A percentile compares a stretch with the other conserved stretches of the same genome.
These are phyloP conservation scores for Letharia lupina DNA, from an alignment of 495 filamentous ascomycete species.

Conservation along the genomic window DNA sequence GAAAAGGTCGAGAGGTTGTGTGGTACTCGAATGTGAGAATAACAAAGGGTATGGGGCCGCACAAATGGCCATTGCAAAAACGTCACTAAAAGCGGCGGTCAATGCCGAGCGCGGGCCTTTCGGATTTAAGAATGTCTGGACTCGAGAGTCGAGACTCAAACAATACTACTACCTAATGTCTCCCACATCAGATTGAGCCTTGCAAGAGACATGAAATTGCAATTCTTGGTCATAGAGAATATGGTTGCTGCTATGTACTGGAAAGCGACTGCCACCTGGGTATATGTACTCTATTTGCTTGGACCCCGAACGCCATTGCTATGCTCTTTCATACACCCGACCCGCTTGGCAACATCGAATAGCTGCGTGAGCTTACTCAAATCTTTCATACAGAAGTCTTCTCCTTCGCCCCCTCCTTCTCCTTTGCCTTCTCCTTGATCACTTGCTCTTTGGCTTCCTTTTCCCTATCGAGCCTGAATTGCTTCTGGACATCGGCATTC, in stretches of 20 bases:
- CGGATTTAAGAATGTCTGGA: background rate
- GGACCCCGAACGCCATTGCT: background rate
- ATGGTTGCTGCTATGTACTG: background rate
- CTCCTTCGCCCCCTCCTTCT: conserved; percentile 20
- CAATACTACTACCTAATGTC: too few relatives aligned
- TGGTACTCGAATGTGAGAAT: background rate
- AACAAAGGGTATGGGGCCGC: background rate
- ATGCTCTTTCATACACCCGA: background rate
- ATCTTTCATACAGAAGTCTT: background rate
- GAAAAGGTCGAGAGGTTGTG: background rate
- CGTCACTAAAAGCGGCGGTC: conserved; percentile 7
- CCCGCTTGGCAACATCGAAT: background rate
- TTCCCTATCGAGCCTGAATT: conserved; percentile 14
- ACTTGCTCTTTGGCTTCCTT: conserved; percentile 17
- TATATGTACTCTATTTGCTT: background rate
- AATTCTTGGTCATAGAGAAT: background rate
- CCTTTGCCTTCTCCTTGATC: conserved; percentile 27
- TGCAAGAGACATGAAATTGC: too few relatives aligned
- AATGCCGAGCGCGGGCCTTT: background rate
- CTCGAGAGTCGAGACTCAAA: too few relatives aligned
- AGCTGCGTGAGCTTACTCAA: background rate
- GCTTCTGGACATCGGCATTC: conserved; percentile 18
- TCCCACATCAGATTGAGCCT: too few relatives aligned
- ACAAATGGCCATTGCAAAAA: background rate
- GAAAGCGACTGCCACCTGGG: background rate